Evolutionary conservation across 129 eudicot genomes (phyloP), one percentile per base, ranked within the genome.

Genomic region (Flaveria trinervia): DNA sequence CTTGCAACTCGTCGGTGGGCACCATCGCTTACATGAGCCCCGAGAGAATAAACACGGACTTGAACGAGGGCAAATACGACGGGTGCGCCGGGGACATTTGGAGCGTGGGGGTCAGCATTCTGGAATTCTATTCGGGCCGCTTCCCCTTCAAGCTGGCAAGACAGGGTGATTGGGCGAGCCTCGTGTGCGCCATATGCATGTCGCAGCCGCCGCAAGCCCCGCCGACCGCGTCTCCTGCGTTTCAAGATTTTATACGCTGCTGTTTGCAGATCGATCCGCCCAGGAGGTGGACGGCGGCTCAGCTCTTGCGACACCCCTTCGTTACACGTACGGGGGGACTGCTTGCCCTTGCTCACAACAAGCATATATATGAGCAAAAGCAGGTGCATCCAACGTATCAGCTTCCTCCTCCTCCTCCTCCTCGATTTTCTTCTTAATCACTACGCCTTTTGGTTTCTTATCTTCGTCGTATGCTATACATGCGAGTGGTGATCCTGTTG

Each of bases 1-100:
- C 88, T 5, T 89, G 96, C 26, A 87, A 92, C 66, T 89, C 96
- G 0, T 76, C 93, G 1, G 97, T 92, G 13, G 97, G 97, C 8
- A 92, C 97, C 0, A 92, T 92, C 25, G 97, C 97, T n/a, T 92
- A 92, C 81, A 92, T 92, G 97, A 92, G 97, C 62, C 97, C 97
- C 0, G 97, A 92, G 39, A 54, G 97, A 76, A 92, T 92, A 70
- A 89, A 92, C 76, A 87, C 97, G 1, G 96, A 92, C 72, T 70
- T 87, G 68, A 89, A 89, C 57, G 89, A 89, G 28, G 96, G 97
- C 0, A 51, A n/a, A 79, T 92, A 92, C 50, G 88, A 92, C 25
- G 96, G 96, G 0, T 92, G 89, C 62, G 97, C 97, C 0, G 96
- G 97, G 4, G 97, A 92, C 72, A 89, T 92, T 1, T 92, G 97